These are phyloP conservation scores for Phytophthora colocasiae DNA, from an alignment of 352 stramenopile species.

Conservation along the genomic window DNA sequence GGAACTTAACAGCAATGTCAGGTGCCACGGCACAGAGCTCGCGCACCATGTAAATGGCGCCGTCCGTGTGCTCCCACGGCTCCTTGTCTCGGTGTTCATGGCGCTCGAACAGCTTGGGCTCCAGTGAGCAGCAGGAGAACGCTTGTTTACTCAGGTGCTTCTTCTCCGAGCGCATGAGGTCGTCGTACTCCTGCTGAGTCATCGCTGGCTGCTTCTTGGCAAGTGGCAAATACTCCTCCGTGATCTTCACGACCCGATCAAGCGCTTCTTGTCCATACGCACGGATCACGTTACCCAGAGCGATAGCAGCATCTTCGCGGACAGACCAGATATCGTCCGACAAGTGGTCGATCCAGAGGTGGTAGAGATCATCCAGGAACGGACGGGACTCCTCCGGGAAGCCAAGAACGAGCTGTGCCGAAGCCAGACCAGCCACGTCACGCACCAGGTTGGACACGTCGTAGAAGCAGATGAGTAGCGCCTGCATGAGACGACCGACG, in stretches of 20 bases:
- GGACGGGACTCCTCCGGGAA: conserved; percentile 89
- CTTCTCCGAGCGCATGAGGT: conserved; percentile 91
- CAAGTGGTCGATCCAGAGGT: conserved; percentile 95
- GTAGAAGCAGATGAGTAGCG: conserved; percentile 95
- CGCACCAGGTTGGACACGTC: conserved; percentile 97
- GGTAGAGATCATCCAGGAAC: conserved; percentile 89
- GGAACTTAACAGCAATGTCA: conserved; percentile 54
- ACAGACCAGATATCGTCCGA: conserved; percentile 98
- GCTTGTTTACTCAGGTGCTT: conserved; percentile 94
- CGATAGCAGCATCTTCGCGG: conserved; percentile 95
- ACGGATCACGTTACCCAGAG: conserved; percentile 93
- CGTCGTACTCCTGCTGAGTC: conserved; percentile 93
- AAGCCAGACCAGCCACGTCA: conserved; percentile 94
- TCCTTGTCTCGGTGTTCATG: conserved; percentile 87
- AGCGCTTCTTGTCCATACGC: conserved; percentile 91
- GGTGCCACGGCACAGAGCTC: conserved; percentile 87
- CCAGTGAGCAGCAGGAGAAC: conserved; percentile 95
- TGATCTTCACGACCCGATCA: conserved; percentile 75
- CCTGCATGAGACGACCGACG: conserved; percentile 76
- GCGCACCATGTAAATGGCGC: conserved; percentile 95
- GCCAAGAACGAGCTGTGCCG: conserved; percentile 80
- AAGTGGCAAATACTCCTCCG: conserved; percentile 74
- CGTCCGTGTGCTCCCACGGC: conserved; percentile 96
- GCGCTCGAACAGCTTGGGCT: conserved; percentile 93
- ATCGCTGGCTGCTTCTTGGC: conserved; percentile 93